phyloP scores from a whole-genome alignment of 1,284 basidiomycete species.

The Neolentinus lepideus region DNA sequence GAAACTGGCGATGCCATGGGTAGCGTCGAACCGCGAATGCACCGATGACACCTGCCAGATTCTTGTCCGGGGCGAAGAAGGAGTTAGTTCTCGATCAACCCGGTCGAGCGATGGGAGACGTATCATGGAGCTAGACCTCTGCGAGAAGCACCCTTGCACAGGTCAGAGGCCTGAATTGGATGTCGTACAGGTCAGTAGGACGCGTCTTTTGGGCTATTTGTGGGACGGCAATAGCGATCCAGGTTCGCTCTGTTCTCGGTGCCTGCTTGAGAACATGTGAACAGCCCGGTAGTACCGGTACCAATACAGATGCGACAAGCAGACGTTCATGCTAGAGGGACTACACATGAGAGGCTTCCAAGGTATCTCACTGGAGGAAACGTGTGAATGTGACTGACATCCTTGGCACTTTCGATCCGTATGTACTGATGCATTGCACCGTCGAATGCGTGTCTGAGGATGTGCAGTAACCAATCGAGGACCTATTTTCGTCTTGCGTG shows the following conservation, averaged over 20 bases:
- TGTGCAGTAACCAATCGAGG: no score
- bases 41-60: neutral
- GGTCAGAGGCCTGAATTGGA: neutral
- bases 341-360: neutral
- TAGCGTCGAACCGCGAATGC: neutral
- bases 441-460: no score
- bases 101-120: neutral
- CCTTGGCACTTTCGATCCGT: no score
- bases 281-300: neutral
- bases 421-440: no score
- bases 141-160: neutral
- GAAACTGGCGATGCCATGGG: neutral
- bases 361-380: neutral
- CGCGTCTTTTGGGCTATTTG: neutral
- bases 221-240: neutral
- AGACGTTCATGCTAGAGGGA: neutral
- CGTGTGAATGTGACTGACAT: neutral
- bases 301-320: neutral
- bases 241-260: neutral
- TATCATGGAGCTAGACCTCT: neutral
- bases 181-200: neutral
- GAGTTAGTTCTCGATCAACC: neutral
- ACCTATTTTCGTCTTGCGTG: no score
- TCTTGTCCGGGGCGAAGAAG: neutral
- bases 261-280: neutral